Percentiles rank a stretch among this genome's conserved stretches.
Conservation (phyloP, 1,139 yeast species). For the Debaryomyces robertsiae region DNA sequence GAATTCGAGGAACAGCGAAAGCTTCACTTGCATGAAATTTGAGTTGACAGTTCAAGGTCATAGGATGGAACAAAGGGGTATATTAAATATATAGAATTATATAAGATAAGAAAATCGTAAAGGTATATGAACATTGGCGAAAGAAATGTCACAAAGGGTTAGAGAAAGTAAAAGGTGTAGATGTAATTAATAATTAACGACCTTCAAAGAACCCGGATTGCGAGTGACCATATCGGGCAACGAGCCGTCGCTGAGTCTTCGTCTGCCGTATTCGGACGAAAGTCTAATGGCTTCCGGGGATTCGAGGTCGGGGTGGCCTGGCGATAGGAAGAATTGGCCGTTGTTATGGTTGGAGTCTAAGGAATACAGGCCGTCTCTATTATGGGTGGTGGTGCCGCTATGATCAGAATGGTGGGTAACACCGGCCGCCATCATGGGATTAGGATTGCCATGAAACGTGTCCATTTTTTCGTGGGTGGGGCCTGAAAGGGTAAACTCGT, state of each 20-base stretch:
- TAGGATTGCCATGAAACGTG: conserved; percentile 10
- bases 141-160: background rate
- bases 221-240: conserved; percentile 63
- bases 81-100: too few species aligned
- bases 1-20: too few species aligned
- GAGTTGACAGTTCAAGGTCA: too few species aligned
- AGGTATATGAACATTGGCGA: conserved; percentile 3
- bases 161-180: background rate
- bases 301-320: conserved; percentile 15
- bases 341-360: conserved; percentile 28
- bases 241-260: conserved; percentile 69
- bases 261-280: conserved; percentile 43
- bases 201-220: conserved; percentile 48
- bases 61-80: too few species aligned
- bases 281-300: conserved; percentile 18
- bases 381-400: conserved; percentile 11
- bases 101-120: too few species aligned
- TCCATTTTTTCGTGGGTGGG: conserved; percentile 26
- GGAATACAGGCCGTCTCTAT: conserved; percentile 16
- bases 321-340: conserved; percentile 28
- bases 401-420: conserved; percentile 7
- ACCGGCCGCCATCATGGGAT: conserved; percentile 14
- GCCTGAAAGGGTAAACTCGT: conserved; percentile 40
- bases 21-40: too few species aligned
- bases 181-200: conserved; percentile 42